phyloP scores from a whole-genome alignment of 352 stramenopile species.

The Phytophthora tubulina region DNA sequence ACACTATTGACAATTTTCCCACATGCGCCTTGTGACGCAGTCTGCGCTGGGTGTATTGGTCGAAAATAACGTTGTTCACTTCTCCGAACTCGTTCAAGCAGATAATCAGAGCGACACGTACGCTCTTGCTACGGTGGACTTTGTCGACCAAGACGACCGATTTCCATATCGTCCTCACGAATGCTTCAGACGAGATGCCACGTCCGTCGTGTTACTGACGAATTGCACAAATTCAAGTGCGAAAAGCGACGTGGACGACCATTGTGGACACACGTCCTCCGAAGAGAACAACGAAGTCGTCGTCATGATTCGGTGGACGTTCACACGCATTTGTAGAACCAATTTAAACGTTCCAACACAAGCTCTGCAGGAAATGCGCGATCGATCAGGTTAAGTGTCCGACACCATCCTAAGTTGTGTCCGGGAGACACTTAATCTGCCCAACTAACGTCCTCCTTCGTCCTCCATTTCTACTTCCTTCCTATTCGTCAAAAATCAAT shows the following conservation, averaged over 20 bases:
- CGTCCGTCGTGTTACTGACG: conserved; percentile 33
- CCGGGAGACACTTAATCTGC: conserved; percentile 14
- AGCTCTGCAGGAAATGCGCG: conserved; percentile 29
- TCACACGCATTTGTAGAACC: conserved; percentile 31
- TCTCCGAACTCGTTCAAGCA: conserved; percentile 23
- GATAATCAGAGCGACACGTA: conserved; percentile 5
- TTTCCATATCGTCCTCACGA: conserved; percentile 48
- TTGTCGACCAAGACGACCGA: conserved; percentile 52
- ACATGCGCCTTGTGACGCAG: conserved; percentile 37
- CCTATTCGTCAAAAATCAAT: conserved; percentile 6
- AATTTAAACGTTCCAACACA: conserved; percentile 29
- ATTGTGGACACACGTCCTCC: conserved; percentile 25
- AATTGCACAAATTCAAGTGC: conserved; percentile 1
- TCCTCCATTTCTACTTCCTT: conserved; percentile 16
- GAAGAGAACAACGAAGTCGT: conserved; percentile 34
- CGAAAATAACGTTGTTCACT: conserved; percentile 39
- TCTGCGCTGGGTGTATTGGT: conserved; percentile 23
- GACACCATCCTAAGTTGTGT: conserved; percentile 24
- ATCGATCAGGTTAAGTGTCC: conserved; percentile 7
- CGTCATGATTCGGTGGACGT: conserved; percentile 36
- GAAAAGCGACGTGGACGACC: conserved; percentile 10
- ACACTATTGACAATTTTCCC: conserved; percentile 25
- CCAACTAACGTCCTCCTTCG: background rate
- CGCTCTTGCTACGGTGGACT: conserved; percentile 18
- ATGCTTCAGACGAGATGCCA: conserved; percentile 44